Conservation (phyloP, 352 stramenopile species). For the Halophytophthora polymorphica region DNA sequence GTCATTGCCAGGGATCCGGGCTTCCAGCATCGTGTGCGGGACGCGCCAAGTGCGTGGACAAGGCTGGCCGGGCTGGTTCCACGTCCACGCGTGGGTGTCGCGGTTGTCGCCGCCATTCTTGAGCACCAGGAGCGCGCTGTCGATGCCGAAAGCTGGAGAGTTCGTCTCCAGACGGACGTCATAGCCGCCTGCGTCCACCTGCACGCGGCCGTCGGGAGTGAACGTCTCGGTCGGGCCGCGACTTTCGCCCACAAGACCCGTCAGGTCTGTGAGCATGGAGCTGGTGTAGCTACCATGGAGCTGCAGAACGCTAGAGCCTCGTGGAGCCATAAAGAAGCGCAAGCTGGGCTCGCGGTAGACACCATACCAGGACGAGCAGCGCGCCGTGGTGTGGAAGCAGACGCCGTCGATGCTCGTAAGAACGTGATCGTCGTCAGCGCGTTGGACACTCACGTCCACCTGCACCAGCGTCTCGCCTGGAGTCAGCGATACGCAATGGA, state of each 20-base stretch:
- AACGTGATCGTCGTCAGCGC: slow-evolving; percentile 1
- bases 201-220: slow-evolving; percentile 23
- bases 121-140: slow-evolving; percentile 45
- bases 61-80: slow-evolving; percentile 22
- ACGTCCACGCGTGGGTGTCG: slow-evolving; percentile 50
- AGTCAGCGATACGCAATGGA: slow-evolving; percentile 33
- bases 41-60: slow-evolving; percentile 33
- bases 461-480: slow-evolving; percentile 41
- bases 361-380: slow-evolving; percentile 60
- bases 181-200: slow-evolving; percentile 27
- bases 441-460: slow-evolving; percentile 37
- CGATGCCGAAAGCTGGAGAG: slow-evolving; percentile 33
- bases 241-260: slow-evolving; percentile 20
- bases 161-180: slow-evolving; percentile 44
- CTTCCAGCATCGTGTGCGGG: slow-evolving; percentile 39
- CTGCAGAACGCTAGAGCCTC: slow-evolving; percentile 24
- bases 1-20: slow-evolving; percentile 12
- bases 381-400: slow-evolving; percentile 56
- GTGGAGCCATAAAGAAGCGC: slow-evolving; percentile 42
- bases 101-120: slow-evolving; percentile 45
- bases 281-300: slow-evolving; percentile 24
- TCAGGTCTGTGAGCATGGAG: slow-evolving; percentile 35
- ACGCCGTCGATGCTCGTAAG: slow-evolving; percentile 38
- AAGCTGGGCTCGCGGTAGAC: slow-evolving; percentile 29
- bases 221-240: slow-evolving; percentile 7